A percentile compares a stretch with the other conserved stretches of the same genome.
phyloP scores from a whole-genome alignment of 306 rosid genomes.

The Myrica gale region DNA sequence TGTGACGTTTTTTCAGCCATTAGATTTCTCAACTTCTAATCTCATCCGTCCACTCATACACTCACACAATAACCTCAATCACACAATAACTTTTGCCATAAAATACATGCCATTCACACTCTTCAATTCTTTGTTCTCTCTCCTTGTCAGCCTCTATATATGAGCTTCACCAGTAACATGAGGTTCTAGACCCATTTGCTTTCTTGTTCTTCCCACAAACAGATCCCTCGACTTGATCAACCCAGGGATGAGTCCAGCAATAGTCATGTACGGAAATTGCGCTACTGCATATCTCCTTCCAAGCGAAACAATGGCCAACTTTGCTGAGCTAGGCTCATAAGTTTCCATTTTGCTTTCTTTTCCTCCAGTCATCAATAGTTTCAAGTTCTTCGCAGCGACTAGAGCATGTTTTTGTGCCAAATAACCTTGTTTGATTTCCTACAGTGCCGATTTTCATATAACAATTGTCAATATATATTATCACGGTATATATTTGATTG shows the following conservation, averaged over 20 bases:
- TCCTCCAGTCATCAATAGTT: conserved; percentile 41
- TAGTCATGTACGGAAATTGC: conserved; percentile 52
- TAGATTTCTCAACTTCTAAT: no score
- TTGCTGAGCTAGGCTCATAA: conserved; percentile 42
- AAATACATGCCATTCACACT: conserved; percentile 9
- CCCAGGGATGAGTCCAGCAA: conserved; percentile 58
- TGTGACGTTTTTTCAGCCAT: no score
- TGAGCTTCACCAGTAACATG: not conserved
- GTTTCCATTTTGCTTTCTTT: conserved; percentile 42
- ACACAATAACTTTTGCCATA: no score
- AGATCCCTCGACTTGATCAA: conserved; percentile 66
- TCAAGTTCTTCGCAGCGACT: conserved; percentile 64
- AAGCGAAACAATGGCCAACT: conserved; percentile 60
- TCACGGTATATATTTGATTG: conserved; percentile 15
- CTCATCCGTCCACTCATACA: no score
- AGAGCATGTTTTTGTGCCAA: conserved; percentile 68
- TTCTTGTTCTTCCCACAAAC: conserved; percentile 71
- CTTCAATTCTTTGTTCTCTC: not conserved
- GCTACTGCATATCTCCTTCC: conserved; percentile 76
- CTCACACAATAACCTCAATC: no score
- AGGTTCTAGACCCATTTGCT: conserved; percentile 55
- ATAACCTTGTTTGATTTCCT: conserved; percentile 83
- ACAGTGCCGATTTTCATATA: conserved; percentile 25
- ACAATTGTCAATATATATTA: not conserved
- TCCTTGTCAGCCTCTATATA: not conserved